A percentile compares a stretch with the other conserved stretches of the same genome.
Evolutionary conservation across 192 early-diverging fungal genomes (phyloP).

Genomic region (Chytriomyces sp.): DNA sequence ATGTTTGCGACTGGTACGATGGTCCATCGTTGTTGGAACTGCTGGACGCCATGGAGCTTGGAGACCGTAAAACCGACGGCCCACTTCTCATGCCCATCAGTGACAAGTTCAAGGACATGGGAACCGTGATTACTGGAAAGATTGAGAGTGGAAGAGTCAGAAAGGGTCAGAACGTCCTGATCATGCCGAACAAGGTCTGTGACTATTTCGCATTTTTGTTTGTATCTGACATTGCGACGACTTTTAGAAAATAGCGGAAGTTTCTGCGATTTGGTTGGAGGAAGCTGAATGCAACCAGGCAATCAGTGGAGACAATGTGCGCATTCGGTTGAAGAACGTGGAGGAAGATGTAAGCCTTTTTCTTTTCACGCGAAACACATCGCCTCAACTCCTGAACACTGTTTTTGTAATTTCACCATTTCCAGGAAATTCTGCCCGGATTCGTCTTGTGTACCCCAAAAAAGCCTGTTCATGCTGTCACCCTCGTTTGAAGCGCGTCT

Average conservation of each 20-base stretch:
- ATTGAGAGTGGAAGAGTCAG: slow-evolving; percentile 91
- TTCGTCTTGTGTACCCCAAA: slow-evolving; percentile 84
- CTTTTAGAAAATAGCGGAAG: slow-evolving; percentile 66
- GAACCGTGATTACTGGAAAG: slow-evolving; percentile 94
- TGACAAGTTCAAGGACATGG: slow-evolving; percentile 99
- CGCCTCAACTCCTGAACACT: not conserved
- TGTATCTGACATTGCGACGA: slow-evolving; percentile 17
- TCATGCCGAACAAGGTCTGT: slow-evolving; percentile 92
- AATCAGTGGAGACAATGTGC: slow-evolving; percentile 91
- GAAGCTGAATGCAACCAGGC: slow-evolving; percentile 77
- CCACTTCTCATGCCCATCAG: slow-evolving; percentile 94
- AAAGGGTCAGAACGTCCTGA: slow-evolving; percentile 81
- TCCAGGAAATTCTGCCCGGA: slow-evolving; percentile 77
- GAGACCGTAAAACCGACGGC: slow-evolving; percentile 85
- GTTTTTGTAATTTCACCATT: not conserved
- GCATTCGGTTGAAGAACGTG: slow-evolving; percentile 84
- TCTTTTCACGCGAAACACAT: too few species aligned
- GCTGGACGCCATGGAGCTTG: slow-evolving; percentile 79
- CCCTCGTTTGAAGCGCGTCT: slow-evolving; percentile 85
- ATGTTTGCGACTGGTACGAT: slow-evolving; percentile 47
- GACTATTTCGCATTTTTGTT: slow-evolving; percentile 15
- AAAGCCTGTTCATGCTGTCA: slow-evolving; percentile 79
- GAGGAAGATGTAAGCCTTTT: slow-evolving; percentile 80
- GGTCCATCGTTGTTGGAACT: slow-evolving; percentile 90
- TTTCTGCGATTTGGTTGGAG: slow-evolving; percentile 83